Base-by-base conservation (phyloP, 306 rosid species). In the Argentina anserina region DNA sequence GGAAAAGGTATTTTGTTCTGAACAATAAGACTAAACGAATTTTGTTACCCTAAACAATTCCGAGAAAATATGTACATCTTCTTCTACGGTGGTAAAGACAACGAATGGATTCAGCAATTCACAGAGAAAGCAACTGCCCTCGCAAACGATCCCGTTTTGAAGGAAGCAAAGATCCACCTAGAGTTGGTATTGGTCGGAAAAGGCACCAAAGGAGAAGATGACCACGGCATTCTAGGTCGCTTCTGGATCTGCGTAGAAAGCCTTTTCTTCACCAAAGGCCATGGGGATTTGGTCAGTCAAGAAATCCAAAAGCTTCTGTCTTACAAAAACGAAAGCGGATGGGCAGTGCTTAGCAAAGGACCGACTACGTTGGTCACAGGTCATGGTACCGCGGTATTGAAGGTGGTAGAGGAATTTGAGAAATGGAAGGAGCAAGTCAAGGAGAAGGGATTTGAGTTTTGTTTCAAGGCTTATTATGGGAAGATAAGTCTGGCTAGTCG, bases 61-160 rank as follows among this genome's bases (percentile, higher is more conserved):
- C 74, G 73, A 43, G 84, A 89, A 75, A 70, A 80, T 0, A 91
- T 79, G 63, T 80, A 74, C 55, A 87, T 89, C 14, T 76, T 91
- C 76, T 84, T 87, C 71, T 87, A 87, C 12, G 97, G 97, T 18
- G 92, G 95, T 4, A 67, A 80, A 1, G 87, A 82, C 81, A 13
- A 71, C 7, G 85, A 74, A 0, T 88, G 92, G 94, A 69, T 91
- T 47, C 87, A 88, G 21, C 78, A 84, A 42, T 87, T 91, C 72
- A 82, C 80, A 1, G 84, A 84, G 69, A 81, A 70, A 29, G 90
- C 76, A 0, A 81, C 63, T 0, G 69, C 67, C 8, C 28, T 91
- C 5, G 67, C 70, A 29, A 84, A 78, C 7, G 92, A 91, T 20
- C 60, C 83, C 0, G 0, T 39, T 9, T 10, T 87, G 2, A 90